Evolutionary conservation across 495 filamentous ascomycete genomes (phyloP), one percentile per base, ranked within the genome.

Genomic region (Annulohypoxylon maeteangense): DNA sequence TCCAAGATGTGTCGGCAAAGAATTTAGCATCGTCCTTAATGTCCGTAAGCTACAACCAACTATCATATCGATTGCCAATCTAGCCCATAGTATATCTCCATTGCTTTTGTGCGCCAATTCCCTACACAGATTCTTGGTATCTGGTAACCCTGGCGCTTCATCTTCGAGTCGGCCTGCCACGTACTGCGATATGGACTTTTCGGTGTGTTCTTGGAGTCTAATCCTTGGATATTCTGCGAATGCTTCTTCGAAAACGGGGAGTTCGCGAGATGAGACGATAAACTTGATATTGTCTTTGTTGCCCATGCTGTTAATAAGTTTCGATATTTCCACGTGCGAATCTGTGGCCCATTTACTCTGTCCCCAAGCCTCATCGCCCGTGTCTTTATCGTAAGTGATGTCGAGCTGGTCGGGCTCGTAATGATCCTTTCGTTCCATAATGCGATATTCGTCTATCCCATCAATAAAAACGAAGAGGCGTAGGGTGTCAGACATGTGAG

Each of bases 21-120:
- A 76, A 50, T 78, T 59, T 18, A 78, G 31, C 6, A 66, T 75
- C 8, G 60, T 50, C 45, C 76, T 62, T 16, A 78, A n/a, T 0
- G 67, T 71, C 22, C 70, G 67, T 18, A 78, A 63, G 27, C 72
- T 74, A 34, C 70, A 69, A 32, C 74, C 74, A 23, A 76, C 63
- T 1, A 78, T 62, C 74, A 78, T 78, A 25, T 78, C 76, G 10
- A 78, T 75, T 14, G 73, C 76, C 29, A 78, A 53, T n/a, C 75
- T 65, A 6, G 75, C 76, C 72, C 72, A 78, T 11, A 78, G 62
- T n/a, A 78, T 74, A 44, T 78, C 72, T 16, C 76, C 76, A 11
- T 54, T 40, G 36, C 72, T 75, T 50, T 76, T 78, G 8, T 71
- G 65, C 2, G 76, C 74, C 34, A 78, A 22, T 31, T 77, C 76